Percentiles rank a stretch among this genome's conserved stretches.
Conservation (phyloP, 2,329 filamentous ascomycete species). For the Fusarium paranaense region DNA sequence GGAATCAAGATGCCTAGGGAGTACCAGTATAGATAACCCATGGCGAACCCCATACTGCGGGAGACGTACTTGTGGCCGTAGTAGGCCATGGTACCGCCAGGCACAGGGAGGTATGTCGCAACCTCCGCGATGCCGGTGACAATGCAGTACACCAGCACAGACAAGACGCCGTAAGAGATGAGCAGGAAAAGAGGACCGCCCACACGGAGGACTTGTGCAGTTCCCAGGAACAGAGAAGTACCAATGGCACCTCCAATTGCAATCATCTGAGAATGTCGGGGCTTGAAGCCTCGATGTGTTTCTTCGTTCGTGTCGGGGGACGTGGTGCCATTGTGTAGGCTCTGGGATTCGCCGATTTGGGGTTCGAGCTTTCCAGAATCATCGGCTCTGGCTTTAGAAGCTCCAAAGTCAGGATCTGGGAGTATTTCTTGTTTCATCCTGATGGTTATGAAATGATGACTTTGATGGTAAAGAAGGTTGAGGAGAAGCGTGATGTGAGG, state of each 20-base stretch:
- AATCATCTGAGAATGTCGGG: neutral
- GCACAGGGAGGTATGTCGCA: constrained; percentile 42
- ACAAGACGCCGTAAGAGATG: neutral
- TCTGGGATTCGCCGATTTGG: neutral
- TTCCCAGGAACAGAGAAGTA: constrained; percentile 16
- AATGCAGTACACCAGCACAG: neutral
- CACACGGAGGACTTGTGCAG: neutral
- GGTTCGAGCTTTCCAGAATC: neutral
- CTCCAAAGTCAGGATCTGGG: neutral
- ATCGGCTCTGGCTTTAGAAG: neutral
- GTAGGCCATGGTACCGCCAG: constrained; percentile 37
- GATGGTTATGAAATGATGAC: neutral
- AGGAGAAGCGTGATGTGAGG: neutral
- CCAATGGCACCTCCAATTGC: constrained; percentile 15
- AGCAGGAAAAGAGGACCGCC: neutral
- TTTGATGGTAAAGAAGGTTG: neutral
- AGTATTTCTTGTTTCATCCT: neutral
- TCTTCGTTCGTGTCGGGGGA: neutral
- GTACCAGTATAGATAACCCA: constrained; percentile 60
- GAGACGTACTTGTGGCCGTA: constrained; percentile 44
- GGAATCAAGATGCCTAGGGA: neutral
- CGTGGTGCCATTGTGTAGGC: neutral
- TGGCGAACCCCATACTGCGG: constrained; percentile 50
- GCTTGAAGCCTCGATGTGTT: neutral
- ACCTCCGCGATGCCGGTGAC: constrained; percentile 37